Base-by-base conservation (phyloP, 2,329 filamentous ascomycete genomes). In the Diplodia mutila region DNA sequence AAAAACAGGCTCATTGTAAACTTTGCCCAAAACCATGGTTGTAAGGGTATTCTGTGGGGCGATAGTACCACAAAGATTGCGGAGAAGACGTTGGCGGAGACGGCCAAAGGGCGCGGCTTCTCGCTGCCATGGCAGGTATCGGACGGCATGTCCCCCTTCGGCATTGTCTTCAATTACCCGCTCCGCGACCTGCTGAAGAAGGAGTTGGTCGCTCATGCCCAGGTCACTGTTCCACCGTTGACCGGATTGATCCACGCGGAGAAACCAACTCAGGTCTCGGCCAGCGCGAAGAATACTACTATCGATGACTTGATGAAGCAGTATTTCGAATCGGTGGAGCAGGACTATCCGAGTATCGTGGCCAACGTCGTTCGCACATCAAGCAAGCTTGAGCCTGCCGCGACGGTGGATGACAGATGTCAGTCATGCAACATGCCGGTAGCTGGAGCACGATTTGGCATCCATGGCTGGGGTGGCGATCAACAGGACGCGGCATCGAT, bases 341-440 rank as follows among this genome's bases (percentile, higher is more conserved):
- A 88, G 71, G 91, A 90, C 68, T 97, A 96, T 75, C 92, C 94
- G 3, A 92, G 91, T 66, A 93, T 98, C 67, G 94, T 99, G 71
- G 91, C 94, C 37, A 99, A 99, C 76, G 95, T 99, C 11, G 94
- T 97, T 5, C 88, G 93, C 70, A 99, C 94, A 39, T 90, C 91
- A n/a, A 90, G 89, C 63, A 97, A 96, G 79, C 84, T 98, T 49
- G 83, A 89, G 54, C 80, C 87, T 29, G 72, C 72, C 1, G 61
- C 72, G 7, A 55, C 66, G 12, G 69, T 68, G n/a, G 73, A 74
- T 23, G 74, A 73, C 23, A 72, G 73, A 57, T 96, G 93, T 73
- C 84, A 85, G 39, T 77, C 94, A 9, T 97, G 93, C 77, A 86
- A 87, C 61, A 87, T 91, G 79, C 86, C 87, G 39, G 82, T 93